These are phyloP conservation scores for Danielia reshetovae DNA, from an alignment of 805 yeast genomes.

Conservation along the genomic window DNA sequence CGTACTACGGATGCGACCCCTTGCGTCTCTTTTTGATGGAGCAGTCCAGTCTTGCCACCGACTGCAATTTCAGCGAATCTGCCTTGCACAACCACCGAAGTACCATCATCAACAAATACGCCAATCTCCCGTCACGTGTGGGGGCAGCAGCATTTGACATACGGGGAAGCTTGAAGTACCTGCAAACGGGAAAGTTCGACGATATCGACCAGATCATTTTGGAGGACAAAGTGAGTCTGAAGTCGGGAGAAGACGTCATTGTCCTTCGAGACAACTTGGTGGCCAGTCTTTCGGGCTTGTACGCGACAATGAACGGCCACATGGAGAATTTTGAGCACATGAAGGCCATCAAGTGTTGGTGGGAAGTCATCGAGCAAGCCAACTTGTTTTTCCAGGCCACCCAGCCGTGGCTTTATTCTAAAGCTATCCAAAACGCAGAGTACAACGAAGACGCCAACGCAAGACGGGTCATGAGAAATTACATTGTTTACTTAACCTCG, in stretches of 20 bases:
- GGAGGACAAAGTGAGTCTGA: slow-evolving; percentile 7
- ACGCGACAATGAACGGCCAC: slow-evolving; percentile 35
- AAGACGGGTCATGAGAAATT: slow-evolving; percentile 31
- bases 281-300: slow-evolving; percentile 8
- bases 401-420: slow-evolving; percentile 70
- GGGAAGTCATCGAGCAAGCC: slow-evolving; percentile 55
- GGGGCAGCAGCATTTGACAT: slow-evolving; percentile 69
- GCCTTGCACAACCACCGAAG: slow-evolving; percentile 51
- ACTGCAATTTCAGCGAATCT: slow-evolving; percentile 72
- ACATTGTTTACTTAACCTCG: slow-evolving; percentile 58
- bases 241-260: slow-evolving; percentile 13
- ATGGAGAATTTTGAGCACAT: slow-evolving; percentile 50
- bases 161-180: slow-evolving; percentile 35
- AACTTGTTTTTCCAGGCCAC: slow-evolving; percentile 64
- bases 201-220: slow-evolving; percentile 21
- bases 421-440: slow-evolving; percentile 16
- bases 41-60: slow-evolving; percentile 69
- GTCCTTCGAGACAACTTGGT: slow-evolving; percentile 5
- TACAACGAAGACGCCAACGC: slow-evolving; percentile 17
- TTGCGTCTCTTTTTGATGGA: slow-evolving; percentile 73
- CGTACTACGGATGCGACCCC: slow-evolving; percentile 66
- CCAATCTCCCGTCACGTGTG: slow-evolving; percentile 71
- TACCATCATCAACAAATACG: slow-evolving; percentile 74
- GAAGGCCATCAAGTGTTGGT: slow-evolving; percentile 52
- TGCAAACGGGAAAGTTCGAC: slow-evolving; percentile 18